Percentiles rank a stretch among this genome's conserved stretches.
phyloP scores from a whole-genome alignment of 176 grass and related monocot genomes.

The Aegilops bicornis region DNA sequence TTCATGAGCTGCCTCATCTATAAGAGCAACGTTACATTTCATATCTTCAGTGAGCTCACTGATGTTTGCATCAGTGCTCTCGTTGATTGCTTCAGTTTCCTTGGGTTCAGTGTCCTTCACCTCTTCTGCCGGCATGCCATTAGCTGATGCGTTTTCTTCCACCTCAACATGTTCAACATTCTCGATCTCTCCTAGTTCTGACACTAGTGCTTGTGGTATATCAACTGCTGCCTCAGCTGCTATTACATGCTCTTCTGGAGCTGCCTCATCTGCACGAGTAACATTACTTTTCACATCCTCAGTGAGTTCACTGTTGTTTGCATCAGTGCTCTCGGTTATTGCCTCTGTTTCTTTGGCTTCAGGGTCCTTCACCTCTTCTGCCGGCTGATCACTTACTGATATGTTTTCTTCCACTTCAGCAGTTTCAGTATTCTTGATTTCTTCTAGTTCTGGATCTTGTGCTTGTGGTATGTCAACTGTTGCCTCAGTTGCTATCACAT shows the following conservation, averaged over 20 bases:
- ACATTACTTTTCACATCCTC: too few relatives aligned
- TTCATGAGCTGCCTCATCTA: background rate
- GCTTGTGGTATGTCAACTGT: background rate
- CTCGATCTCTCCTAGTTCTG: background rate
- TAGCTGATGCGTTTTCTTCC: background rate
- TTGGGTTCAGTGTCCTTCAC: too few relatives aligned
- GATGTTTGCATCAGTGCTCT: too few relatives aligned
- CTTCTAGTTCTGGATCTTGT: slow-evolving; percentile 25
- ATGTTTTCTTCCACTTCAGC: background rate
- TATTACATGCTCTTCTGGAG: too few relatives aligned
- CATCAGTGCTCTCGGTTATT: background rate
- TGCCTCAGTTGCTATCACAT: background rate
- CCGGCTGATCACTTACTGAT: too few relatives aligned
- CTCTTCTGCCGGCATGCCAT: too few relatives aligned
- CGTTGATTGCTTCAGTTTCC: too few relatives aligned
- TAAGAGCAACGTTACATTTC: background rate
- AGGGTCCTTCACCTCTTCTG: too few relatives aligned
- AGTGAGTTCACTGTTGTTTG: too few relatives aligned
- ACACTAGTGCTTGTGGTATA: background rate
- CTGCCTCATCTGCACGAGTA: too few relatives aligned
- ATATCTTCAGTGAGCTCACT: slow-evolving; percentile 1
- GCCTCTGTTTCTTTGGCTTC: background rate
- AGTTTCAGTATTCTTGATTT: background rate
- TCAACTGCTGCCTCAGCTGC: background rate
- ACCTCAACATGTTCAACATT: background rate